These are phyloP conservation scores for Camellia japonica DNA, from an alignment of 148 eudicot species.

Conservation along the genomic window DNA sequence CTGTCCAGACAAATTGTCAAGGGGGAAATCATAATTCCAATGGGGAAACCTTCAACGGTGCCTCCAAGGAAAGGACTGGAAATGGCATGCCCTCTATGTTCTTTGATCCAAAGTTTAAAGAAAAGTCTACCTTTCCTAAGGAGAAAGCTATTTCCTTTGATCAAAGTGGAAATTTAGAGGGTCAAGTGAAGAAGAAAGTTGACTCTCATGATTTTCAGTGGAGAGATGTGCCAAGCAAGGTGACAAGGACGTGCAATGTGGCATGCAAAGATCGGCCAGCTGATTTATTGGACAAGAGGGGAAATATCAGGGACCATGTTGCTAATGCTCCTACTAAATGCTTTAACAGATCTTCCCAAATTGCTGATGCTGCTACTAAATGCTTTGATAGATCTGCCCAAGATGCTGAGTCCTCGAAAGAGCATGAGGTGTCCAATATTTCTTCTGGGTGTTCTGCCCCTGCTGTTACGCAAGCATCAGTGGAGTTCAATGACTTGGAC, in stretches of 20 bases:
- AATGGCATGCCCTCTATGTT: conserved; percentile 24
- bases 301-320: conserved; percentile 23
- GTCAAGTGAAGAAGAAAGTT: conserved; percentile 21
- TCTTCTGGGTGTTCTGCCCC: conserved; percentile 64
- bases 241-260: conserved; percentile 19
- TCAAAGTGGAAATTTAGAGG: conserved; percentile 21
- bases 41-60: conserved; percentile 14
- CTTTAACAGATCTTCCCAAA: neutral
- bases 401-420: conserved; percentile 33
- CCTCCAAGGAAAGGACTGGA: conserved; percentile 24
- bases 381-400: conserved; percentile 22
- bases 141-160: conserved; percentile 21
- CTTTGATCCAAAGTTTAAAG: conserved; percentile 21
- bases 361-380: conserved; percentile 24
- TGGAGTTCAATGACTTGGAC: conserved; percentile 37
- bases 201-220: conserved; percentile 41
- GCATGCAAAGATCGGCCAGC: conserved; percentile 20
- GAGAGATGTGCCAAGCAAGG: conserved; percentile 54
- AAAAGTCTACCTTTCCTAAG: conserved; percentile 19
- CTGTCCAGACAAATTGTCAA: conserved; percentile 19
- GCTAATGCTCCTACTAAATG: conserved; percentile 23
- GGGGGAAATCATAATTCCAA: conserved; percentile 22
- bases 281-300: conserved; percentile 20
- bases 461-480: conserved; percentile 50
- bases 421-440: conserved; percentile 41